A percentile compares a stretch with the other conserved stretches of the same genome.
Evolutionary conservation across 352 stramenopile species (phyloP).

Genomic region (Chloridella minuta): DNA sequence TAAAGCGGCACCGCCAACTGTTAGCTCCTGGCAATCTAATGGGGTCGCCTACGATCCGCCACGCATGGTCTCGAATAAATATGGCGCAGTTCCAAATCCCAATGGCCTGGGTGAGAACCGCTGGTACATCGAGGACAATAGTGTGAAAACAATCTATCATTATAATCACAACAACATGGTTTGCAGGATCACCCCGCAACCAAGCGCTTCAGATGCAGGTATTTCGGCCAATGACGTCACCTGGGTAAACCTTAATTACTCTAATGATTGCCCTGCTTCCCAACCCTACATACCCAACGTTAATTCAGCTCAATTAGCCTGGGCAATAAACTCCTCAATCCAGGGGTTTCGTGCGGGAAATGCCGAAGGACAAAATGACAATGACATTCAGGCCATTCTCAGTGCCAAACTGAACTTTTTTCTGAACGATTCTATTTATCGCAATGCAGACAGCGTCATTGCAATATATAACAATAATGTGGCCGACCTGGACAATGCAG

Average conservation of each 20-base stretch:
- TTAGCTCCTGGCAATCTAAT: neutral
- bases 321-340: neutral
- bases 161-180: too few species aligned
- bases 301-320: neutral
- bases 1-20: neutral
- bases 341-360: neutral
- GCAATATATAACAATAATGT: neutral
- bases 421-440: neutral
- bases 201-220: neutral
- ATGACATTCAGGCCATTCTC: neutral
- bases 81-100: neutral
- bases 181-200: neutral
- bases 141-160: neutral
- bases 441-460: neutral
- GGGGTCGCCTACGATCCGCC: neutral
- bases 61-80: neutral
- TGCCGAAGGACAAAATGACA: neutral
- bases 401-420: neutral
- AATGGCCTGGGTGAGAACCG: neutral
- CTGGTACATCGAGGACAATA: neutral
- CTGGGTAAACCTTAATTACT: neutral
- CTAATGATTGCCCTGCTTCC: neutral
- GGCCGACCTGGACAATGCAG: neutral
- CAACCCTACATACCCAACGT: neutral
- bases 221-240: neutral